Conservation (phyloP, 169 alveolate genomes). For the Toxoplasma gondii region DNA sequence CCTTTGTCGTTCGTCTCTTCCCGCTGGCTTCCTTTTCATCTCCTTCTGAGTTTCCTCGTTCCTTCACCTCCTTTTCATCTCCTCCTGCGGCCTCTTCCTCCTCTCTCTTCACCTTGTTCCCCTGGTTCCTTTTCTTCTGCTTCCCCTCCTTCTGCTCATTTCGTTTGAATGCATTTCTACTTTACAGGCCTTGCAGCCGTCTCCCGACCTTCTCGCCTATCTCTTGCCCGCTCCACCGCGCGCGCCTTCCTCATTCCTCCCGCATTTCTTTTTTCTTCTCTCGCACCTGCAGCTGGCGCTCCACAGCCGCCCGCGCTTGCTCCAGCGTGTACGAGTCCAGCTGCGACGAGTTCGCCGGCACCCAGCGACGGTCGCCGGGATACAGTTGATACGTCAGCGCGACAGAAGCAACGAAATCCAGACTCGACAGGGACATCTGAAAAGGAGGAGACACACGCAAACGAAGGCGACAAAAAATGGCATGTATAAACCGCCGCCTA, state of each 20-base stretch:
- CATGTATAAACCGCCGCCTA: not conserved
- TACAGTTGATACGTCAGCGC: conserved; percentile 3
- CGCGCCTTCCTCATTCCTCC: too few species aligned
- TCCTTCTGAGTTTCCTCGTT: not conserved
- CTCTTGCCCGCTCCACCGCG: too few species aligned
- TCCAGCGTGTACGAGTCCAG: not conserved
- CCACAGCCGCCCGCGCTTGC: not conserved
- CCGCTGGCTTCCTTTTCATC: too few species aligned
- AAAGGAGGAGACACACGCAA: not conserved
- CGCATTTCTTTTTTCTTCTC: not conserved
- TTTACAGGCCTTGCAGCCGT: too few species aligned
- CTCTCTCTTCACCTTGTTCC: too few species aligned
- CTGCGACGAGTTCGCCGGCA: not conserved
- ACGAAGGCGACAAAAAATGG: not conserved
- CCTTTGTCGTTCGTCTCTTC: too few species aligned
- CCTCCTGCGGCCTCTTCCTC: too few species aligned
- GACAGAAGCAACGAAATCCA: not conserved
- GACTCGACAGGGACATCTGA: not conserved
- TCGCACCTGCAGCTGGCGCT: not conserved
- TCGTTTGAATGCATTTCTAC: too few species aligned
- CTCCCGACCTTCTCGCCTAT: too few species aligned
- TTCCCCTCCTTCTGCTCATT: too few species aligned
- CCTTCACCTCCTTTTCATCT: not conserved
- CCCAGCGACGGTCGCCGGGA: conserved; percentile 2
- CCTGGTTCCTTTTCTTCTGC: too few species aligned